phyloP scores from a whole-genome alignment of 2,329 filamentous ascomycete species.

The Nigrospora sphaerica region DNA sequence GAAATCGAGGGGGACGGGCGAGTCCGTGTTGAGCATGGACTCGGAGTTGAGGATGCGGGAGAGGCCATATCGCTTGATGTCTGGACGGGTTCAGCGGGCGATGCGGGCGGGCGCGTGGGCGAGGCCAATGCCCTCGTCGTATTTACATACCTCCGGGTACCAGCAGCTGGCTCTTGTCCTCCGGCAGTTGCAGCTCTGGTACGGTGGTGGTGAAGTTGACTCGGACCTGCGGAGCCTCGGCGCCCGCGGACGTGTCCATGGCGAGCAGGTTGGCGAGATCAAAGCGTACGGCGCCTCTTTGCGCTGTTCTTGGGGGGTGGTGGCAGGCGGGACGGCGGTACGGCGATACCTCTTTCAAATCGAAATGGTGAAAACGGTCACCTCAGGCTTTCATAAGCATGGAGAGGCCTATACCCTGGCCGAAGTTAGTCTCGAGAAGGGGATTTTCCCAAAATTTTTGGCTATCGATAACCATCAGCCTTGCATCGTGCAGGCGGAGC shows the following conservation, averaged over 20 bases:
- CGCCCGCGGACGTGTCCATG: conserved; percentile 16
- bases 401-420: too few relatives aligned
- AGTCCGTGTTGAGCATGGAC: conserved; percentile 59
- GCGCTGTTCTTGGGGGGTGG: too few relatives aligned
- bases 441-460: too few relatives aligned
- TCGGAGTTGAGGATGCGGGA: conserved; percentile 66
- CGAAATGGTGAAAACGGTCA: too few relatives aligned
- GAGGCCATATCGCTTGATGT: conserved; percentile 63
- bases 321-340: too few relatives aligned
- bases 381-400: too few relatives aligned
- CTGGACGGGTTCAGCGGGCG: conserved; percentile 22
- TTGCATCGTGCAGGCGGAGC: too few relatives aligned
- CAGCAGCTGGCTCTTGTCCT: conserved; percentile 54
- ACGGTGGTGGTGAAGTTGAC: conserved; percentile 62
- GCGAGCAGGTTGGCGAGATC: too few relatives aligned
- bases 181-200: conserved; percentile 54
- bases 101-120: background rate
- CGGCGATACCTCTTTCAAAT: too few relatives aligned
- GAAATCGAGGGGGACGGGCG: conserved; percentile 82
- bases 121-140: background rate
- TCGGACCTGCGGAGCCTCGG: conserved; percentile 46
- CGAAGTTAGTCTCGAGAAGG: too few relatives aligned
- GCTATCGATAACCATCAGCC: too few relatives aligned
- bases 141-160: conserved; percentile 51
- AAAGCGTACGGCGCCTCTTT: too few relatives aligned